phyloP scores from a whole-genome alignment of 768 basidiomycete genomes.

The Hypsizygus marmoreus region DNA sequence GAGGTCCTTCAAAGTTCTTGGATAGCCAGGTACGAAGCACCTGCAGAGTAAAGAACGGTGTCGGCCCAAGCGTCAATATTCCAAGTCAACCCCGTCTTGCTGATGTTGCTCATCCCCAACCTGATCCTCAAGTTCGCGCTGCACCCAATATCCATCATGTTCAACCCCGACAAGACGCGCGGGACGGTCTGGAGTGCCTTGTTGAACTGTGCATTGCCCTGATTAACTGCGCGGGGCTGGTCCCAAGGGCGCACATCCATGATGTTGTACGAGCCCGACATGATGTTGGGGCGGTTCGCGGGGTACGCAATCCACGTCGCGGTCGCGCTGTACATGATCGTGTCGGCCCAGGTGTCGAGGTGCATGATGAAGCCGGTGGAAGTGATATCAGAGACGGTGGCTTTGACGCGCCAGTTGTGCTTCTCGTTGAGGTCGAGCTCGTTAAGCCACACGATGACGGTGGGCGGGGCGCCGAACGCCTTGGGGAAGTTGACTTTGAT shows the following conservation, averaged over 20 bases:
- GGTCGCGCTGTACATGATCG: neutral
- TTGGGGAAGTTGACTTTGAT: neutral
- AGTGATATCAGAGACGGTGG: neutral
- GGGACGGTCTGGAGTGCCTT: neutral
- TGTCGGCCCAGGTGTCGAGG: constrained; percentile 4
- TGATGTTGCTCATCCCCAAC: neutral
- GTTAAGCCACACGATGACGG: too few relatives aligned
- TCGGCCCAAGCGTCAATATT: constrained; percentile 2
- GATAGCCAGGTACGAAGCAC: neutral
- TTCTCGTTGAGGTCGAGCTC: too few relatives aligned
- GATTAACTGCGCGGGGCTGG: neutral
- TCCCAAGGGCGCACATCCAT: neutral
- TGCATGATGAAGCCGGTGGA: constrained; percentile 1
- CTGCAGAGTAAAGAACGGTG: neutral
- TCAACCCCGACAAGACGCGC: constrained; percentile 1
- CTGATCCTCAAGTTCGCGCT: neutral
- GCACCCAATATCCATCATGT: constrained; percentile 2
- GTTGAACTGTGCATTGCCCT: neutral
- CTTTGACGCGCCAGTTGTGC: too few relatives aligned
- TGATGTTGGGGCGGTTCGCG: neutral
- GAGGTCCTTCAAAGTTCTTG: too few relatives aligned
- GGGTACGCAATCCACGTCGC: constrained; percentile 6
- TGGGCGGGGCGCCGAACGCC: neutral
- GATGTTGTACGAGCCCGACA: neutral
- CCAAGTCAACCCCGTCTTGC: constrained; percentile 3